These are phyloP conservation scores for Pseudotulostoma volvatum DNA, from an alignment of 495 filamentous ascomycete species.

Conservation along the genomic window DNA sequence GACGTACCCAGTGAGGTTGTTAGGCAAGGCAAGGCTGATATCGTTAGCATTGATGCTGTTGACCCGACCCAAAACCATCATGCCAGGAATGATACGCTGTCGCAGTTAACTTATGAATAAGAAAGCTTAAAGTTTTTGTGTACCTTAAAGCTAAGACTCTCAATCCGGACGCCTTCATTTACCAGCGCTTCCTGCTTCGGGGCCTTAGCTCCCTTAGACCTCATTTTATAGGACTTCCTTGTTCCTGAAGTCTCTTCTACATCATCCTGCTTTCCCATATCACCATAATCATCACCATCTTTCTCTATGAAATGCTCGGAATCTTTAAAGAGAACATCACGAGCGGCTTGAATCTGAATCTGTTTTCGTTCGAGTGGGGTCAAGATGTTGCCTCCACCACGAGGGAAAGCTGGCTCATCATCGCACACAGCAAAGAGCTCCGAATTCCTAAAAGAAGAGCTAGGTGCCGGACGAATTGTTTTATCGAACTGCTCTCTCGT, in stretches of 20 bases:
- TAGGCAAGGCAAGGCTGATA: constrained; percentile 67
- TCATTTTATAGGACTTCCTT: constrained; percentile 37
- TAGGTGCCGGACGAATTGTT: constrained; percentile 5
- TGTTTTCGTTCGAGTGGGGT: constrained; percentile 92
- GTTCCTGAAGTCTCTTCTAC: constrained; percentile 18
- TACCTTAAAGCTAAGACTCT: constrained; percentile 83
- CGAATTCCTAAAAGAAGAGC: constrained; percentile 7
- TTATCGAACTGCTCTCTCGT: constrained; percentile 18
- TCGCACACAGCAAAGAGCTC: constrained; percentile 42
- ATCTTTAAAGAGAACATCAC: constrained; percentile 68
- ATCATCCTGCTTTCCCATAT: constrained; percentile 32
- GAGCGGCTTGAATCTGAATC: constrained; percentile 82
- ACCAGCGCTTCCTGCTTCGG: constrained; percentile 22
- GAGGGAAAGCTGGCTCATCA: constrained; percentile 79
- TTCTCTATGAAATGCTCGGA: constrained; percentile 23
- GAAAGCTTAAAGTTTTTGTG: neutral
- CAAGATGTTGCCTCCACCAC: constrained; percentile 79
- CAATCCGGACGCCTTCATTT: constrained; percentile 52
- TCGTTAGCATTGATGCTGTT: constrained; percentile 64
- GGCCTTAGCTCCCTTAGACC: constrained; percentile 33
- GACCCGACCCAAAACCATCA: constrained; percentile 73
- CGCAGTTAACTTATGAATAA: constrained; percentile 20
- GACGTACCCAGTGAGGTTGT: constrained; percentile 80
- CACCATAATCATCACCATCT: constrained; percentile 27
- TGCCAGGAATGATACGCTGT: constrained; percentile 66